Evolutionary conservation across 1,284 basidiomycete genomes (phyloP), one percentile per base, ranked within the genome.

Genomic region (Puccinia coronata): DNA sequence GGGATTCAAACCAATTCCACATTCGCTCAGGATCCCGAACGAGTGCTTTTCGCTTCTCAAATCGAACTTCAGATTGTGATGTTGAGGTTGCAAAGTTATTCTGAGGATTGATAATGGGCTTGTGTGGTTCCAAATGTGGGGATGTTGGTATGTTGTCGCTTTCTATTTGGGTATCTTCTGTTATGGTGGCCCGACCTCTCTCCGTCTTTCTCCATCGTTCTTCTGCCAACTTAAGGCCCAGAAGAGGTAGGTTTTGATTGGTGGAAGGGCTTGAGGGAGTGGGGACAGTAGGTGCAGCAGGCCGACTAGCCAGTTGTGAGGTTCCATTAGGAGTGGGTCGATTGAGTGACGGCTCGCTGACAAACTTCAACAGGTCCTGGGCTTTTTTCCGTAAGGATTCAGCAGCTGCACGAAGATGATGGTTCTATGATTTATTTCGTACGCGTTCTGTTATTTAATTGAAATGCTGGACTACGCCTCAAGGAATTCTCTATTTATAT

Each of bases 331-430:
- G 41, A 11, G 31, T 34, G 20, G 69, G 47, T 36, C 41, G 47
- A 49, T 28, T 71, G 3, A 65, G 14, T 41, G 43, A 57, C 9
- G 77, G 77, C n/a, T 80, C 77, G 47, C 67, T 80, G 51, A 80
- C 67, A 59, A 80, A 80, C 55, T 80, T 80, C 8, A 80, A 34
- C 20, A 80, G 23, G 55, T 80, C 70, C 49, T 80, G 63, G 39
- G 77, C 77, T 71, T 71, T 80, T 39, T 36, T 80, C 12, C 53
- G 49, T 39, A 80, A 49, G 28, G 77, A 70, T 31, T 80, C 77
- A 61, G 77, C 77, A 59, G 77, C 77, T 51, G 77, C 43, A 34
- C 77, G 47, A 23, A 80, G 67, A 61, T 65, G 77, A 61, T 80
- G 77, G 28, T 70, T 61, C 77, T 80, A 69, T 53, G 43, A 39